Conservation (phyloP, 2,329 filamentous ascomycete species). For the Neopestalotiopsis sp. region DNA sequence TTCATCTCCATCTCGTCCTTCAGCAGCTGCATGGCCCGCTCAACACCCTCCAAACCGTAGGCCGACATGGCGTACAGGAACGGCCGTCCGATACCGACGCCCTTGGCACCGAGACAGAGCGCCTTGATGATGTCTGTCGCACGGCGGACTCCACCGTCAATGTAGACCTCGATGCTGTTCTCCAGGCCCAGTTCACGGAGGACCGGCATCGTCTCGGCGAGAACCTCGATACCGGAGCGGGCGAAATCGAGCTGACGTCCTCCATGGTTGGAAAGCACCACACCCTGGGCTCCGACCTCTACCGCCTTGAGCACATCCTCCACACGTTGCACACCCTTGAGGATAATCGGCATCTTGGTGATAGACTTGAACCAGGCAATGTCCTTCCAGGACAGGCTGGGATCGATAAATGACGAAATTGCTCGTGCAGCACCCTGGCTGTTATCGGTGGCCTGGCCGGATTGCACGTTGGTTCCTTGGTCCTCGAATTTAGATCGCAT, state of each 20-base stretch:
- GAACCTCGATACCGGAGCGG: slow-evolving; percentile 84
- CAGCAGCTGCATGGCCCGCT: slow-evolving; percentile 88
- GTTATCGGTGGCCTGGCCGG: slow-evolving; percentile 76
- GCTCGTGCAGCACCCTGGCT: slow-evolving; percentile 92
- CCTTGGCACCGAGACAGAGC: slow-evolving; percentile 86
- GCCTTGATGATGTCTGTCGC: slow-evolving; percentile 97
- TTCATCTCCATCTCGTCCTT: slow-evolving; percentile 99
- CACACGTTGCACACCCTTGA: slow-evolving; percentile 95
- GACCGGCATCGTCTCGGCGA: slow-evolving; percentile 92
- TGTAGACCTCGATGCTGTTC: slow-evolving; percentile 81
- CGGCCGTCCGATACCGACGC: slow-evolving; percentile 91
- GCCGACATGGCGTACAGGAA: slow-evolving; percentile 97
- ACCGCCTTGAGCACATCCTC: slow-evolving; percentile 92
- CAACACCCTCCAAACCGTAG: slow-evolving; percentile 86
- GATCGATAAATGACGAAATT: slow-evolving; percentile 97
- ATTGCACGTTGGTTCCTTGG: slow-evolving; percentile 81
- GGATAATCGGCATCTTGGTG: slow-evolving; percentile 91
- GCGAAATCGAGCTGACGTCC: slow-evolving; percentile 93
- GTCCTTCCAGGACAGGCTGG: slow-evolving; percentile 89
- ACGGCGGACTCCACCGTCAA: slow-evolving; percentile 89
- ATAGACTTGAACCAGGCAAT: slow-evolving; percentile 91
- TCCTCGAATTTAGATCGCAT: slow-evolving; percentile 95
- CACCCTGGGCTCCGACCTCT: slow-evolving; percentile 81
- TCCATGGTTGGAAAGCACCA: slow-evolving; percentile 95
- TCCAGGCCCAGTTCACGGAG: slow-evolving; percentile 76